phyloP scores from a whole-genome alignment of 2,329 filamentous ascomycete species.

The Colletotrichum endophyticum region DNA sequence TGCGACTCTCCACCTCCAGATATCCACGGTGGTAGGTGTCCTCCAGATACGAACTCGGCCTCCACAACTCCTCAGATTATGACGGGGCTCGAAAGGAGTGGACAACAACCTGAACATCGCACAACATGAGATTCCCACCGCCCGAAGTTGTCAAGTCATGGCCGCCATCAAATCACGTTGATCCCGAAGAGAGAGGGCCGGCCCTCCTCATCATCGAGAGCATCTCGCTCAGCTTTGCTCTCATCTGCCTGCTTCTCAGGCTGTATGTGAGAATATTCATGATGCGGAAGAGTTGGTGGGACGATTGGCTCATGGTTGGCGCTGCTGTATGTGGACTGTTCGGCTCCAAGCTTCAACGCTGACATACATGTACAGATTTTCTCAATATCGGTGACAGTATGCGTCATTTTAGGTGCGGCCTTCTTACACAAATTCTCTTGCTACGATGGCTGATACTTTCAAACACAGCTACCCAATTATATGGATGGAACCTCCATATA shows the following conservation, averaged over 20 bases:
- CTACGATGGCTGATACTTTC: no score
- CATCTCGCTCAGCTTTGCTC: constrained; percentile 35
- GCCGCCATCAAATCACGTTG: background rate
- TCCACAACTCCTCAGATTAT: background rate
- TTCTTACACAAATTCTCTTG: no score
- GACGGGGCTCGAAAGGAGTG: background rate
- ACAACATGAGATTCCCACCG: background rate
- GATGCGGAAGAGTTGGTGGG: constrained; percentile 36
- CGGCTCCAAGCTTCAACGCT: background rate
- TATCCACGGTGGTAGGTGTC: background rate
- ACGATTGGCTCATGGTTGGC: constrained; percentile 47
- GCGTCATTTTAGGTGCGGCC: constrained; percentile 30
- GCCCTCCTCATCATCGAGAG: constrained; percentile 41
- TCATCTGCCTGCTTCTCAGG: constrained; percentile 39
- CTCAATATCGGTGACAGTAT: constrained; percentile 35
- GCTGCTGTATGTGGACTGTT: constrained; percentile 33
- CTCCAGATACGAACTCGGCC: background rate
- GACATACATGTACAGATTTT: constrained; percentile 27
- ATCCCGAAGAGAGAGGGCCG: constrained; percentile 12
- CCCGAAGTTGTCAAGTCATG: background rate
- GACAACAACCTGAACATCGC: background rate
- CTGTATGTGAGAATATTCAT: constrained; percentile 40
- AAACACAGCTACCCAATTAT: constrained; percentile 30
- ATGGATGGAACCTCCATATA: constrained; percentile 42
- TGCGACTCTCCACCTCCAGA: background rate